Evolutionary conservation across 768 basidiomycete species (phyloP).

Genomic region (Tremella mesenterica): DNA sequence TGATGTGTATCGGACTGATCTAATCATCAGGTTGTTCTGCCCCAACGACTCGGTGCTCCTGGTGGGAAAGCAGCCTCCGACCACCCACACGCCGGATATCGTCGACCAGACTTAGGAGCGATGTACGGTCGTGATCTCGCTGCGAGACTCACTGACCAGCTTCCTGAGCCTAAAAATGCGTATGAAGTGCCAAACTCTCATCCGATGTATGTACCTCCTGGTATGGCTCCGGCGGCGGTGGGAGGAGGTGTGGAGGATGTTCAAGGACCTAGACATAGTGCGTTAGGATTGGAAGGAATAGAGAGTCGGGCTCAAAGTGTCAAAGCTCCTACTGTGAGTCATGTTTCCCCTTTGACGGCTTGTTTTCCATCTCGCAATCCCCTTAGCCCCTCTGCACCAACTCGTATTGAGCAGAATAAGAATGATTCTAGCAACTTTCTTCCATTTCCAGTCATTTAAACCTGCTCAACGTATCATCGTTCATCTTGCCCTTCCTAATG

Average conservation of each 20-base stretch:
- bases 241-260: slow-evolving; percentile 18
- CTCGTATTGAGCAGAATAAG: slow-evolving; percentile 12
- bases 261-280: slow-evolving; percentile 17
- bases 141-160: not conserved
- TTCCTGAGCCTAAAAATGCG: slow-evolving; percentile 11
- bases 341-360: not conserved
- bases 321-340: slow-evolving; percentile 33
- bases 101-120: slow-evolving; percentile 4
- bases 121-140: slow-evolving; percentile 6
- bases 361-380: not conserved
- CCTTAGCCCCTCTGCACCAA: not conserved
- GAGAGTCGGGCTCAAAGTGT: slow-evolving; percentile 8
- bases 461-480: no score
- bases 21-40: slow-evolving; percentile 24
- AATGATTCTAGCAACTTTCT: no score
- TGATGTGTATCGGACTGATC: no score
- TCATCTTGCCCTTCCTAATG: no score
- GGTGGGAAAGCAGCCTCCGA: slow-evolving; percentile 19
- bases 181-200: slow-evolving; percentile 13
- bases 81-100: not conserved
- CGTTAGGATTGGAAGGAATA: slow-evolving; percentile 23
- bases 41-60: slow-evolving; percentile 17
- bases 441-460: no score
- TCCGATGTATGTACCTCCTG: slow-evolving; percentile 23
- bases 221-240: slow-evolving; percentile 14